Base-by-base conservation (phyloP, 208 protist species). In the Leishmania arabica region DNA sequence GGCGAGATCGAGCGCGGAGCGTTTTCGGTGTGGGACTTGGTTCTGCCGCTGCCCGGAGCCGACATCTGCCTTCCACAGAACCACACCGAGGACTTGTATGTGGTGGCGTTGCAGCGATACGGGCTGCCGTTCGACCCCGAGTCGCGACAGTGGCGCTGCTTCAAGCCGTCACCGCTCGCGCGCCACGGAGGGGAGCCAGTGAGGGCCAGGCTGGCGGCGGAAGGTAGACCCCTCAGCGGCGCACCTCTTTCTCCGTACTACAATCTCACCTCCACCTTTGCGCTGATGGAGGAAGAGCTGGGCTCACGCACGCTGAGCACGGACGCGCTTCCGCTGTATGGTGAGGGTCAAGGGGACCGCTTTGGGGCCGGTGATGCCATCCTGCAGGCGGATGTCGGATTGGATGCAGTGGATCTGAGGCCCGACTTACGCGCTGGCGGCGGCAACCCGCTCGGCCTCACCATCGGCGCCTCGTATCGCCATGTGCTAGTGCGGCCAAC, bases 31-130 rank as follows among this genome's bases (percentile, higher is more conserved):
- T 91, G 74, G n/a, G 95, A 97, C 80, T 86, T 97, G 45, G 77
- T 95, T 31, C 87, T 97, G 68, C 95, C 95, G 11, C 79, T 96
- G 24, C 95, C 95, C 15, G 95, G 95, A 58, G 92, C 91, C 21
- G 84, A 83, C 31, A 85, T 96, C 24, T 78, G 87, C 47, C 86
- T 97, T 51, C 95, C 95, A 69, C 86, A 96, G 58, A 97, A 97
- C 82, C 90, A 97, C 85, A 96, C 95, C 13, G 83, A 92, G 60
- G 92, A 96, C 65, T 77, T 97, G 11, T 97, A 96, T 84, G 87
- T 96, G 70, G 88, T 95, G 34, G 94, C 93, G 49, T 81, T 97
- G 78, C 89, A 95, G 78, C 89, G 90, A 3, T 91, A 92, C 68
- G 95, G 95, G 31, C 90, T 97, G 72, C 75, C 86, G 0, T 95